Conservation (phyloP, 2,329 filamentous ascomycete species). For the Cucurbitaria berberidis region DNA sequence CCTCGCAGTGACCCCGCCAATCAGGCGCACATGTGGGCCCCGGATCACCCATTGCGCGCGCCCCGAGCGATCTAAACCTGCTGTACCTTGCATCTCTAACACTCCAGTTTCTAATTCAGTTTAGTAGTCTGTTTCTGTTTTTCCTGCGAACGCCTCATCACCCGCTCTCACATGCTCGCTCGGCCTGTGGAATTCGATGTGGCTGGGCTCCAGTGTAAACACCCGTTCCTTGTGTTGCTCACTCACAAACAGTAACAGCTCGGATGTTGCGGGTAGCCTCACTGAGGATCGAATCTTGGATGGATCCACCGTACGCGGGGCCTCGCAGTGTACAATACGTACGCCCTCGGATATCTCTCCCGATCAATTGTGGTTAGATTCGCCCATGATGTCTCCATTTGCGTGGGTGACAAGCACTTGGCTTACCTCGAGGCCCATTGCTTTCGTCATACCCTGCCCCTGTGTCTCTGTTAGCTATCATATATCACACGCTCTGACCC, state of each 20-base stretch:
- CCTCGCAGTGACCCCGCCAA: conserved; percentile 7
- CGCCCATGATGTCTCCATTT: not conserved
- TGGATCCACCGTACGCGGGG: not conserved
- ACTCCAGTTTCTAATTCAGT: conserved; percentile 17
- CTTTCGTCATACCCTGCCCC: not conserved
- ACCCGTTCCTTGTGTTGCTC: conserved; percentile 1
- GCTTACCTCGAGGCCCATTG: not conserved
- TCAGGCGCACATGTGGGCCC: conserved; percentile 7
- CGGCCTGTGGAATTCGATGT: conserved; percentile 2
- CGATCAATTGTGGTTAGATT: not conserved
- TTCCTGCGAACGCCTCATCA: conserved; percentile 18
- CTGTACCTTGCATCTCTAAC: conserved; percentile 16
- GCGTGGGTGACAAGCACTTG: not conserved
- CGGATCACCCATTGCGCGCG: not conserved
- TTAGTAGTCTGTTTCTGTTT: no score
- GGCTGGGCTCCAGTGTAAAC: conserved; percentile 7
- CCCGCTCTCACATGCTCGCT: conserved; percentile 2
- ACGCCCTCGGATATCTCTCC: not conserved
- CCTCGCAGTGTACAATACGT: conserved; percentile 6
- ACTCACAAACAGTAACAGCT: conserved; percentile 2
- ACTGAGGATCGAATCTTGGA: not conserved
- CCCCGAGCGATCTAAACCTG: conserved; percentile 10
- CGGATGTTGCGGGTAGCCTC: conserved; percentile 4
- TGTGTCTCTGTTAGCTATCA: not conserved
- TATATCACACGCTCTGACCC: not conserved